These are phyloP conservation scores for Acorus calamus DNA, from an alignment of 106 monocot species.

Conservation along the genomic window DNA sequence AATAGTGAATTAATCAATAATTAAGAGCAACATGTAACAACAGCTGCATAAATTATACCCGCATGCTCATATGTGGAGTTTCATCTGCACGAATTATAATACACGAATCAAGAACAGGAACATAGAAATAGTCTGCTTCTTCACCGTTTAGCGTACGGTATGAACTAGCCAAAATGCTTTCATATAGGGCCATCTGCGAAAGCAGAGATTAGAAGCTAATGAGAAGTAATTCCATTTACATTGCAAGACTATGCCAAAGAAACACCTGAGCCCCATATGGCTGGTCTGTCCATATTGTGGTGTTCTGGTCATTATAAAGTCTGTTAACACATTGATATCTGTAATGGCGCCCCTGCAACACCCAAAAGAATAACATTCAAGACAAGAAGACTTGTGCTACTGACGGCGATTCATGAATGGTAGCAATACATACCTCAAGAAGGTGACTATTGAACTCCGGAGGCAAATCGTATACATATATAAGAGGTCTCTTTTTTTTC, in stretches of 20 bases:
- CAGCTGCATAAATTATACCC: conserved; percentile 20
- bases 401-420: background rate
- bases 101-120: conserved; percentile 91
- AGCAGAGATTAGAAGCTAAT: background rate
- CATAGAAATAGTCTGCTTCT: conserved; percentile 93
- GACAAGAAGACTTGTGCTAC: background rate
- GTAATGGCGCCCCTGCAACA: conserved; percentile 70
- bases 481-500: conserved; percentile 85
- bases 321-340: conserved; percentile 81
- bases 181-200: conserved; percentile 79
- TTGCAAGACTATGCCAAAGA: background rate
- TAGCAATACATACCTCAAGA: conserved; percentile 48
- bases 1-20: too few relatives aligned
- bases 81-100: conserved; percentile 75
- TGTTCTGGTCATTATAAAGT: conserved; percentile 65
- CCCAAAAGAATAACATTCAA: background rate
- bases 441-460: conserved; percentile 89
- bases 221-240: background rate
- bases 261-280: conserved; percentile 82
- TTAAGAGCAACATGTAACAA: too few relatives aligned
- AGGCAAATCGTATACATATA: conserved; percentile 95
- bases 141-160: conserved; percentile 88
- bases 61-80: conserved; percentile 56
- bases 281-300: conserved; percentile 68
- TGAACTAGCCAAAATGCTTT: conserved; percentile 88